A percentile compares a stretch with the other conserved stretches of the same genome.
These are phyloP conservation scores for Pleurozium schreberi DNA, from an alignment of 225 moss, liverwort and hornwort genomes.

Conservation along the genomic window DNA sequence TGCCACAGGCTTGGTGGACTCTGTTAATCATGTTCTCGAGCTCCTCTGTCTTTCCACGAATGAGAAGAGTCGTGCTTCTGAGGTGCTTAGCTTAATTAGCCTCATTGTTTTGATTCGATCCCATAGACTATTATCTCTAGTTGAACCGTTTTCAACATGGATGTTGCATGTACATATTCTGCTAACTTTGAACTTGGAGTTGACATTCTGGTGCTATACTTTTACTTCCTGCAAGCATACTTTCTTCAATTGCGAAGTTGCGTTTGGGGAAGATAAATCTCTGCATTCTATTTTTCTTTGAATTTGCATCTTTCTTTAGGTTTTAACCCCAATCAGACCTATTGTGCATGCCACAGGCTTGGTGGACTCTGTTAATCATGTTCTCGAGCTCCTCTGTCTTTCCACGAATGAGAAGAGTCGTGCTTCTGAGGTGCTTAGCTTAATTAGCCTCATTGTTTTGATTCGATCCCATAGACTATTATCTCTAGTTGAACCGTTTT, in stretches of 20 bases:
- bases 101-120: background rate
- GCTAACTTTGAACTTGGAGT: background rate
- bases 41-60: slow-evolving; percentile 38
- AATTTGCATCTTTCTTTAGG: background rate
- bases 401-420: slow-evolving; percentile 24
- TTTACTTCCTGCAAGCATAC: background rate
- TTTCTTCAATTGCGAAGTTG: background rate
- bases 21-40: slow-evolving; percentile 53
- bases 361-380: slow-evolving; percentile 70
- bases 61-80: slow-evolving; percentile 20
- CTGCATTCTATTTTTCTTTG: background rate
- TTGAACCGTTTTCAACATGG: background rate
- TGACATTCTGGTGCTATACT: no score
- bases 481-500: background rate
- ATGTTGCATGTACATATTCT: background rate
- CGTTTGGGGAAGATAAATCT: background rate
- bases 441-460: background rate
- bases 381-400: slow-evolving; percentile 43
- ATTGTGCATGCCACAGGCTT: slow-evolving; percentile 42
- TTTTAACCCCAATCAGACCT: background rate
- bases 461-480: background rate
- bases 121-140: background rate
- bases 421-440: slow-evolving; percentile 23
- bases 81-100: slow-evolving; percentile 9
- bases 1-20: slow-evolving; percentile 76